phyloP scores from a whole-genome alignment of 1,284 basidiomycete genomes.

The Laetiporus sulphureus region DNA sequence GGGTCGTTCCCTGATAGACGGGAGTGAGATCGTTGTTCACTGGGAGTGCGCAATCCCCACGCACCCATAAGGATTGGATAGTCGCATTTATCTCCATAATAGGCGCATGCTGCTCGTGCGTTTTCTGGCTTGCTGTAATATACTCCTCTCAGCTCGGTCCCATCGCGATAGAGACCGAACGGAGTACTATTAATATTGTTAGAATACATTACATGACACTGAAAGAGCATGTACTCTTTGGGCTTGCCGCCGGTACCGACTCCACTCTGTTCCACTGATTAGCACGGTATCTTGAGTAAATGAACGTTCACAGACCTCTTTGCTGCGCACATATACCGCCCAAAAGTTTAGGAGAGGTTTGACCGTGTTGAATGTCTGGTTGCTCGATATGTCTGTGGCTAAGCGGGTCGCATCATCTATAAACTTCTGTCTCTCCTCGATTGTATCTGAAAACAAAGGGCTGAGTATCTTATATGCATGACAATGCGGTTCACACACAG shows the following conservation, averaged over 20 bases:
- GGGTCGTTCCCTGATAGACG: conserved; percentile 62
- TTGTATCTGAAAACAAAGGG: conserved; percentile 40
- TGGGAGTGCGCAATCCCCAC: conserved; percentile 12
- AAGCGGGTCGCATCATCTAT: conserved; percentile 61
- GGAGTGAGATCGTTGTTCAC: conserved; percentile 1
- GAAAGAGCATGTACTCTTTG: conserved; percentile 43
- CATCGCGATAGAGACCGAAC: conserved; percentile 75
- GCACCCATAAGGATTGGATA: conserved; percentile 73
- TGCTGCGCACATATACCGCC: conserved; percentile 73
- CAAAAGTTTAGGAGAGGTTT: conserved; percentile 76
- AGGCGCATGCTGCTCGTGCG: conserved; percentile 63
- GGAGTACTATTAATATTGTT: conserved; percentile 43
- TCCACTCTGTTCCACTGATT: conserved; percentile 48
- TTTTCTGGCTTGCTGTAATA: conserved; percentile 64
- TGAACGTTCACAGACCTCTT: conserved; percentile 41
- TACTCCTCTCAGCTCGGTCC: conserved; percentile 74
- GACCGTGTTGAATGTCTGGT: conserved; percentile 75
- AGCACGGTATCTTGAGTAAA: background rate
- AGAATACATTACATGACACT: background rate
- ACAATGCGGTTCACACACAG: conserved; percentile 42
- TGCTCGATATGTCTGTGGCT: conserved; percentile 61
- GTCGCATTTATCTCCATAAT: conserved; percentile 62
- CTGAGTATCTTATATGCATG: background rate
- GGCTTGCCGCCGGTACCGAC: conserved; percentile 65
- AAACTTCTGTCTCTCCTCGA: conserved; percentile 59